Evolutionary conservation across 1,139 yeast species (phyloP).

Genomic region (Zhuliangozyma parablackwelliae): DNA sequence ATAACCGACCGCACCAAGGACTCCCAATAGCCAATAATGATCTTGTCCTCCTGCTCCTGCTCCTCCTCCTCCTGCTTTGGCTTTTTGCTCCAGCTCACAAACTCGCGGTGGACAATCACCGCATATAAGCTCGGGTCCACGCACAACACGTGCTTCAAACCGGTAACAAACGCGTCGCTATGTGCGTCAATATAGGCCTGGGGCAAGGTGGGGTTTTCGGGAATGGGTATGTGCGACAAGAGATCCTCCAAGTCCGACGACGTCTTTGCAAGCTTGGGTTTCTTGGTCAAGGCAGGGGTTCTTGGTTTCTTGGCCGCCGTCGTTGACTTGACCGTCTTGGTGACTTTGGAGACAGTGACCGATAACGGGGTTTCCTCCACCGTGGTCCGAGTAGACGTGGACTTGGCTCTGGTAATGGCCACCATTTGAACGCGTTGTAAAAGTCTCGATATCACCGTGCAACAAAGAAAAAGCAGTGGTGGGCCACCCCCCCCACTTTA

Average conservation of each 20-base stretch:
- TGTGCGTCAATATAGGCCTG: slow-evolving; percentile 37
- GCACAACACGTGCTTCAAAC: slow-evolving; percentile 33
- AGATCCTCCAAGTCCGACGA: slow-evolving; percentile 23
- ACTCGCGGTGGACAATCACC: slow-evolving; percentile 28
- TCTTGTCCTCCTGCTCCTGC: slow-evolving; percentile 14
- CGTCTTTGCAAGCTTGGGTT: slow-evolving; percentile 6
- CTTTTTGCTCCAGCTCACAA: slow-evolving; percentile 18
- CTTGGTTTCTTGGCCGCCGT: no score
- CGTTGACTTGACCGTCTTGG: no score
- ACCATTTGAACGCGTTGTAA: no score
- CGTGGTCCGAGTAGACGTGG: no score
- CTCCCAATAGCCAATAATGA: slow-evolving; percentile 39
- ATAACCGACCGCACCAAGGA: slow-evolving; percentile 46
- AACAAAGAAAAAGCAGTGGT: no score
- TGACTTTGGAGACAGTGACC: no score
- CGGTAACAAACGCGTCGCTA: slow-evolving; percentile 38
- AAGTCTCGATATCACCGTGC: no score
- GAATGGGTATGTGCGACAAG: slow-evolving; percentile 21
- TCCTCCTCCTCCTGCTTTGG: slow-evolving; percentile 5
- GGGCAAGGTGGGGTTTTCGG: slow-evolving; percentile 34
- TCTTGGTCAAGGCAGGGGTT: not conserved
- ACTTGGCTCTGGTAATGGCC: no score
- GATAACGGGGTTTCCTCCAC: no score
- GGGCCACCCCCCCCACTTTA: no score
- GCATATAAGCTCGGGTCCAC: slow-evolving; percentile 43